These are phyloP conservation scores for Rhodotorula taiwanensis DNA, from an alignment of 768 basidiomycete genomes.

Conservation along the genomic window DNA sequence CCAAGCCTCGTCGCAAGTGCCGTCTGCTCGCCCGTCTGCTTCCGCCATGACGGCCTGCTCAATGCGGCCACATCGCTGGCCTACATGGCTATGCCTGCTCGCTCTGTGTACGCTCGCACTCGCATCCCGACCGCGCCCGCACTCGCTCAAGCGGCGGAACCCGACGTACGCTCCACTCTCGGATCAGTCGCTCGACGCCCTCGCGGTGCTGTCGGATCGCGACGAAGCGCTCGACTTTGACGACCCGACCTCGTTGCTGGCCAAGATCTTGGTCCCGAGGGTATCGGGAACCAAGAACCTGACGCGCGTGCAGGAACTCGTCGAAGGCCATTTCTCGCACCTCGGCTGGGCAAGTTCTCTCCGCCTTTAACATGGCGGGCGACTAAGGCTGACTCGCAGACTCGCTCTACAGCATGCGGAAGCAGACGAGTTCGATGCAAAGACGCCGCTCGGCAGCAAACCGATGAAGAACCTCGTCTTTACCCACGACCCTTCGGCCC, in stretches of 20 bases:
- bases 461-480: constrained; percentile 86
- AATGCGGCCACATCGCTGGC: not conserved
- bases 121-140: constrained; percentile 24
- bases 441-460: constrained; percentile 73
- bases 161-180: constrained; percentile 28
- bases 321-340: constrained; percentile 8
- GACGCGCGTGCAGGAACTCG: constrained; percentile 26
- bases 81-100: not conserved
- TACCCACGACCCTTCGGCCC: constrained; percentile 82
- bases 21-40: not conserved
- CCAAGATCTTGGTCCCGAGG: constrained; percentile 78
- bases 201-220: constrained; percentile 52
- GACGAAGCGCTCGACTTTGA: constrained; percentile 64
- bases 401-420: constrained; percentile 51
- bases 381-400: not conserved
- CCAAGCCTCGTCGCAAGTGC: not conserved
- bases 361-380: not conserved
- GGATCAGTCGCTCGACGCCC: constrained; percentile 42
- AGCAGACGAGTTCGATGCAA: constrained; percentile 67
- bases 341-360: constrained; percentile 25
- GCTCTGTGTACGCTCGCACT: not conserved
- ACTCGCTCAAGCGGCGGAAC: constrained; percentile 29
- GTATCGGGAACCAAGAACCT: constrained; percentile 52
- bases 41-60: not conserved
- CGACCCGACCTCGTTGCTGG: constrained; percentile 65